Evolutionary conservation across 2,329 filamentous ascomycete species (phyloP).

Genomic region (Colletotrichum sp.): DNA sequence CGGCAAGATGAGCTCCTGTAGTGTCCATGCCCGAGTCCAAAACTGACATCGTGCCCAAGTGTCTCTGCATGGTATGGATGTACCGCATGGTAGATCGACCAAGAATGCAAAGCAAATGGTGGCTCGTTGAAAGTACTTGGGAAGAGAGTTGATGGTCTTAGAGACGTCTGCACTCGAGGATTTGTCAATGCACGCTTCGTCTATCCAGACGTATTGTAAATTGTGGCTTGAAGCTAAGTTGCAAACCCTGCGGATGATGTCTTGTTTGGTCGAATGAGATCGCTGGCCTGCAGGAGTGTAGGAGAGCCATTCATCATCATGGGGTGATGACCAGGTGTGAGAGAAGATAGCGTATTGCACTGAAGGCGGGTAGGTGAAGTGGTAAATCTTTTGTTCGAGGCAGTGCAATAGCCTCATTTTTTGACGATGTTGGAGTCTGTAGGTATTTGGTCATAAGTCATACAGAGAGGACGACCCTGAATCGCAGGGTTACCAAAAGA

Average conservation of each 20-base stretch:
- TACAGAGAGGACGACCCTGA: no score
- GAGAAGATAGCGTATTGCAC: background rate
- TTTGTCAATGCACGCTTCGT: background rate
- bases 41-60: background rate
- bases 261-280: background rate
- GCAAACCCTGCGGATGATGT: background rate
- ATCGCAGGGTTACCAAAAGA: no score
- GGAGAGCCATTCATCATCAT: background rate
- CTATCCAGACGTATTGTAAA: background rate
- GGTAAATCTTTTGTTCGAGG: background rate
- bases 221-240: background rate
- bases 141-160: background rate
- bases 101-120: background rate
- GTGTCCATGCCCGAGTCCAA: background rate
- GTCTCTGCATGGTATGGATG: background rate
- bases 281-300: background rate
- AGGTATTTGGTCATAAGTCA: no score
- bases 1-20: background rate
- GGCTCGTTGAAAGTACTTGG: background rate
- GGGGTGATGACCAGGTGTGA: background rate
- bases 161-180: background rate
- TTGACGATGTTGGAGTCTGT: background rate
- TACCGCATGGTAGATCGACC: background rate
- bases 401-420: background rate
- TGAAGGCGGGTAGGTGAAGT: background rate